Evolutionary conservation across 1,284 basidiomycete genomes (phyloP), one percentile per base, ranked within the genome.

Genomic region (Melanopsichium pennsylvanicum): DNA sequence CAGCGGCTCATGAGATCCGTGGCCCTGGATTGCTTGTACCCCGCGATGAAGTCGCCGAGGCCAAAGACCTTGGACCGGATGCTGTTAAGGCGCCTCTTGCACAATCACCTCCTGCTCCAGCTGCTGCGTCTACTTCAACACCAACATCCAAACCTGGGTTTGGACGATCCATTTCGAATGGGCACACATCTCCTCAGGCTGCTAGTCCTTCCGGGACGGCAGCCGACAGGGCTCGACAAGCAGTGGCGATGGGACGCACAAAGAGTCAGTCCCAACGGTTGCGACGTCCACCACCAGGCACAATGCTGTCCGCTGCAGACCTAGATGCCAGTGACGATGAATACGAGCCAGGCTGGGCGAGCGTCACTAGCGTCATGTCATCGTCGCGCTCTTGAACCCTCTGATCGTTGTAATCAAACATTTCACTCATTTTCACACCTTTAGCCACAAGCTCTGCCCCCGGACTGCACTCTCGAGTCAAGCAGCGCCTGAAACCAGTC

Each of bases 271-370:
- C 67, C 12, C 67, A 70, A 44, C 41, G 67, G 5, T 29, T 75
- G 16, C 55, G 69, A 36, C 59, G 72, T 26, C 74, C 74, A 16
- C 75, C 75, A 12, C 70, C 71, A 8, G 75, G 75, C 33, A 66
- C 69, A 4, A 47, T 67, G 40, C 57, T 78, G 15, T 72, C 59
- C 5, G 66, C 74, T 2, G 74, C 74, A 11, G 75, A 78, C 27
- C 50, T 78, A 33, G 75, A 78, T 26, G 75, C 75, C 18, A 76
- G 74, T 35, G 75, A 78, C 33, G 75, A 78, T 36, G 75, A 78
- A 31, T 78, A 78, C 45, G 75, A 78, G 54, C 75, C 75, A 18
- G 74, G 74, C 34, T 72, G 70, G 70, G 70, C 70, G n/a, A 72
- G 70, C 43, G 64, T 72, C 40, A 72, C 70, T 40, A 69, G 64